Evolutionary conservation across 2,329 filamentous ascomycete genomes (phyloP), one percentile per base, ranked within the genome.

Genomic region (Colletotrichum liaoningense): DNA sequence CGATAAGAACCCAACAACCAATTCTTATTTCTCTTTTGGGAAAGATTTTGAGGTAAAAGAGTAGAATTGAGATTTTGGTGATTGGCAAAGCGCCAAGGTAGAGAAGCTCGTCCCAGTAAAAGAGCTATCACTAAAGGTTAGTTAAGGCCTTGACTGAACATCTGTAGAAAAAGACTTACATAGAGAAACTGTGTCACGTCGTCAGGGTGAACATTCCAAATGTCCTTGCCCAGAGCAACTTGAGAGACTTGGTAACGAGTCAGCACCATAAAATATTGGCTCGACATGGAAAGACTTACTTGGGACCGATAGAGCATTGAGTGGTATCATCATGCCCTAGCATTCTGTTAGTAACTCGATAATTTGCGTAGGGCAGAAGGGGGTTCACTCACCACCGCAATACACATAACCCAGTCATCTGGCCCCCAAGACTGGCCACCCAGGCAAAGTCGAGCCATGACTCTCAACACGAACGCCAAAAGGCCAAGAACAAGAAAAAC

Each of bases 351-450:
- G n/a, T 26, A 33, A 4, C 30, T 11, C 26, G 71, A 62, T 73
- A 8, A 59, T n/a, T 24, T 16, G 26, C 26, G 7, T 2, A 26
- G 24, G 52, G n/a, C 14, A 19, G 12, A 11, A 22, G 19, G 16
- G 16, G n/a, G 24, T 19, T 7, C 30, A 69, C 80, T 49, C 76
- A 83, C 82, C 68, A 79, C 77, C 8, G 81, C 79, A 22, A 77
- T 71, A 5, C 82, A 70, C 78, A 85, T 82, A 12, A 84, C 75
- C 75, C 83, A 85, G 74, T 86, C 85, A 35, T 86, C 84, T 2
- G 79, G 19, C n/a, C 80, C 80, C 80, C 80, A 82, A 8, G 73
- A 69, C 38, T 78, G 79, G 1, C 77, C 65, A 11, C 79, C 76
- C 24, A 80, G 54, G 49, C 70, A 65, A 3, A 82, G 33, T n/a